These are phyloP conservation scores for Blumeria hordei DNA, from an alignment of 2,329 filamentous ascomycete genomes.

Conservation along the genomic window DNA sequence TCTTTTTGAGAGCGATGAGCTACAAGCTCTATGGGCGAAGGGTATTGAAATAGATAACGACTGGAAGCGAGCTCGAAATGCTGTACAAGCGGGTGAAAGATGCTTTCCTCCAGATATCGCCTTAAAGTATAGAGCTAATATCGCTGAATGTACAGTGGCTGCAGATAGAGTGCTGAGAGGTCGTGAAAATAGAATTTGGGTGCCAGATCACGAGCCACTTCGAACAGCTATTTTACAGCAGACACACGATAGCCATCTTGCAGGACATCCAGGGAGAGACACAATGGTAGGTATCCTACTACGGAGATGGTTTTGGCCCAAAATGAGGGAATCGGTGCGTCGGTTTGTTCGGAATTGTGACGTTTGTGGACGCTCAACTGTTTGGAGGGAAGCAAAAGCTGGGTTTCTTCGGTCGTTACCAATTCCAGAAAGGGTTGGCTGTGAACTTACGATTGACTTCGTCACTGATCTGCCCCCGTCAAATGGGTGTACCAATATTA, in stretches of 20 bases:
- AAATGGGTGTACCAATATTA: background rate
- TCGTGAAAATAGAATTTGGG: background rate
- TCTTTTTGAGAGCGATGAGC: background rate
- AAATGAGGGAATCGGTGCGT: background rate
- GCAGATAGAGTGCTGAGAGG: background rate
- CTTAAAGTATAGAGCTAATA: background rate
- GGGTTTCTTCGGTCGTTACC: background rate
- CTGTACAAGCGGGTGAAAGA: background rate
- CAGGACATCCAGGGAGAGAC: background rate
- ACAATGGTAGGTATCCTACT: background rate
- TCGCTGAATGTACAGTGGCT: background rate
- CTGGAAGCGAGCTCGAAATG: background rate
- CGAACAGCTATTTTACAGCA: background rate
- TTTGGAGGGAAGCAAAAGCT: background rate
- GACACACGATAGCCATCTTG: background rate
- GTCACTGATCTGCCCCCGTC: background rate
- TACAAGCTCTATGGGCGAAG: background rate
- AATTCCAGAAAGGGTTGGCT: background rate
- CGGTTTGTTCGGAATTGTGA: background rate
- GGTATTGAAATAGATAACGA: background rate
- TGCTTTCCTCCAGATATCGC: background rate
- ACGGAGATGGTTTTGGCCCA: background rate
- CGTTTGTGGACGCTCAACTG: background rate
- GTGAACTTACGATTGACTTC: background rate
- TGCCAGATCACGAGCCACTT: background rate